These are phyloP conservation scores for Coccomyxa subellipsoidea DNA, from an alignment of 163 green algal species.

Conservation along the genomic window DNA sequence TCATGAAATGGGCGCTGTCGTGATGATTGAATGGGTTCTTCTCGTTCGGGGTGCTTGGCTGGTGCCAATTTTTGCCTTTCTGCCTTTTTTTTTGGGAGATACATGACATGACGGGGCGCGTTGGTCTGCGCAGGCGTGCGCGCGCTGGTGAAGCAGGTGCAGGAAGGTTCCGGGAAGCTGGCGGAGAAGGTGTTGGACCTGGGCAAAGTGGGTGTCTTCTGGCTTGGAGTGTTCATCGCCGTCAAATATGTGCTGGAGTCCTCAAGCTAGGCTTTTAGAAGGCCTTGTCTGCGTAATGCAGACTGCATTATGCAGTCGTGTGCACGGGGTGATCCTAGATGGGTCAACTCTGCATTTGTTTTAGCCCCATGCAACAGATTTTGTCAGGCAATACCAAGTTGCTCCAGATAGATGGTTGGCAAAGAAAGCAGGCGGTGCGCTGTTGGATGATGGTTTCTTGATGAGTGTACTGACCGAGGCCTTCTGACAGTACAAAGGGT, in stretches of 20 bases:
- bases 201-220: constrained; percentile 33
- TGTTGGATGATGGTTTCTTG: neutral
- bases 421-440: neutral
- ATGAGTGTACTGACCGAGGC: too few species aligned
- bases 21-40: too few species aligned
- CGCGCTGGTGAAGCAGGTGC: constrained; percentile 17
- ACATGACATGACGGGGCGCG: neutral
- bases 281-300: too few species aligned
- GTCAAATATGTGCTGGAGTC: constrained; percentile 35
- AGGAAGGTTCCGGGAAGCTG: constrained; percentile 25
- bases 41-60: neutral
- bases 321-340: neutral
- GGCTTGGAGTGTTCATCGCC: constrained; percentile 37
- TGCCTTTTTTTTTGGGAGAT: too few species aligned
- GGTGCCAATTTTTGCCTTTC: neutral
- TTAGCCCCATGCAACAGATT: neutral
- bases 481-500: too few species aligned
- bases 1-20: neutral
- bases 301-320: too few species aligned
- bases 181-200: constrained; percentile 10
- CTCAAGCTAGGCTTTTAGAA: neutral
- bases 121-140: constrained; percentile 13
- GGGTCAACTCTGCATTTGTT: neutral
- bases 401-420: neutral
- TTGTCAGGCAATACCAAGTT: neutral